Percentiles rank a stretch among this genome's conserved stretches.
Conservation (phyloP, 345 rosid species). For the Noccaea caerulescens region DNA sequence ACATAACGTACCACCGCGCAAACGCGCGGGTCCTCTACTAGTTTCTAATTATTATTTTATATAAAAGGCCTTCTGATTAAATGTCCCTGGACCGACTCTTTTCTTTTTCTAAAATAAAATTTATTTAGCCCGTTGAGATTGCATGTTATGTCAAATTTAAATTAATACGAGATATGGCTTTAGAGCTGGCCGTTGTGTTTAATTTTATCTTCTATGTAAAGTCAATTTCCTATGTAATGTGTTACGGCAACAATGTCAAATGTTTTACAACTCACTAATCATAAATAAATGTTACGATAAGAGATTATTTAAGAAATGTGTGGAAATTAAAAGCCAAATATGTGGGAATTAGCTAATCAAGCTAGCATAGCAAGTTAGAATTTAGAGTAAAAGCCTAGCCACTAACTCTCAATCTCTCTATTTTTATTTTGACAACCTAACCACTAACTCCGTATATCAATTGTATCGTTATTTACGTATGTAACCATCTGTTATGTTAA, state of each 20-base stretch:
- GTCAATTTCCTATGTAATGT: conserved; percentile 30
- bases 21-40: no score
- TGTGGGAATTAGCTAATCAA: not conserved
- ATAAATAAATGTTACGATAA: conserved; percentile 16
- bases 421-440: conserved; percentile 8
- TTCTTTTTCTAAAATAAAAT: not conserved
- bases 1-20: no score
- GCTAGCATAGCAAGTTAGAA: not conserved
- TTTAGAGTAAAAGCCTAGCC: conserved; percentile 15
- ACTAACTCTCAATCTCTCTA: not conserved
- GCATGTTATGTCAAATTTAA: conserved; percentile 45
- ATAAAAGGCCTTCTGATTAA: conserved; percentile 28
- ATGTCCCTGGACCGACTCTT: conserved; percentile 44
- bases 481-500: not conserved
- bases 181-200: conserved; percentile 37
- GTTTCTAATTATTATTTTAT: conserved; percentile 23
- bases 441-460: conserved; percentile 4
- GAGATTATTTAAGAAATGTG: not conserved
- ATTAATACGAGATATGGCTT: conserved; percentile 33
- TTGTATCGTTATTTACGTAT: not conserved
- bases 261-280: conserved; percentile 39
- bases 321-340: not conserved
- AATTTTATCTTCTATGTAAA: conserved; percentile 31
- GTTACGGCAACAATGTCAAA: conserved; percentile 37
- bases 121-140: conserved; percentile 41